A percentile compares a stretch with the other conserved stretches of the same genome.
Conservation (phyloP, 192 early-diverging fungal species). For the Coemansia sp. region DNA sequence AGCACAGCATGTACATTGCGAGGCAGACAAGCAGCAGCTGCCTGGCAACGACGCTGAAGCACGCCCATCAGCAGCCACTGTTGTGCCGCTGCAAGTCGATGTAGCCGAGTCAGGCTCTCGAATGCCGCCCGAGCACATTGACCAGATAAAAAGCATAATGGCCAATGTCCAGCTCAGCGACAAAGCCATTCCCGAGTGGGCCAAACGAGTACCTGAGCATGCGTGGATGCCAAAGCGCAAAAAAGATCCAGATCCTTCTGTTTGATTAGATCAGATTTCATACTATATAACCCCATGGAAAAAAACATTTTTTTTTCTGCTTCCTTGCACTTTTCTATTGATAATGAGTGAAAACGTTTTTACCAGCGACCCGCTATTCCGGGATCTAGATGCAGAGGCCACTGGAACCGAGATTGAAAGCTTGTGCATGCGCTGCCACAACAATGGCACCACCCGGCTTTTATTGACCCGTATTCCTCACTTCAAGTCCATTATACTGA, state of each 20-base stretch:
- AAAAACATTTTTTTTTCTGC: conserved; percentile 1
- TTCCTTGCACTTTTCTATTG: background rate
- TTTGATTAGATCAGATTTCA: too few relatives aligned
- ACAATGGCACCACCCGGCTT: conserved; percentile 83
- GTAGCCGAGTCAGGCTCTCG: background rate
- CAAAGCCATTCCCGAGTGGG: conserved; percentile 42
- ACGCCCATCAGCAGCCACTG: background rate
- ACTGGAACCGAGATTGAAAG: conserved; percentile 82
- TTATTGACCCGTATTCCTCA: conserved; percentile 90
- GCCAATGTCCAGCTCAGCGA: conserved; percentile 39
- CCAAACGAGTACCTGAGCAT: conserved; percentile 32
- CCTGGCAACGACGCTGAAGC: background rate
- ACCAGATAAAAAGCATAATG: conserved; percentile 43
- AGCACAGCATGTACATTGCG: background rate
- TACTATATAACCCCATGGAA: too few relatives aligned
- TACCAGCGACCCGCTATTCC: conserved; percentile 56
- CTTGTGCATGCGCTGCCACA: conserved; percentile 85
- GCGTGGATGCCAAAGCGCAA: conserved; percentile 43
- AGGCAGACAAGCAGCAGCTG: background rate
- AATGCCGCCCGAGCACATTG: conserved; percentile 38
- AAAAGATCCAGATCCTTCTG: conserved; percentile 1
- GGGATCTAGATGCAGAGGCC: conserved; percentile 62
- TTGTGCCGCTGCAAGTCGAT: conserved; percentile 18
- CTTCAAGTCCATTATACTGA: conserved; percentile 82
- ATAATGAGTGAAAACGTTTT: background rate